These are phyloP conservation scores for Chaetoscypha palmicola DNA, from an alignment of 2,329 filamentous ascomycete species.

Conservation along the genomic window DNA sequence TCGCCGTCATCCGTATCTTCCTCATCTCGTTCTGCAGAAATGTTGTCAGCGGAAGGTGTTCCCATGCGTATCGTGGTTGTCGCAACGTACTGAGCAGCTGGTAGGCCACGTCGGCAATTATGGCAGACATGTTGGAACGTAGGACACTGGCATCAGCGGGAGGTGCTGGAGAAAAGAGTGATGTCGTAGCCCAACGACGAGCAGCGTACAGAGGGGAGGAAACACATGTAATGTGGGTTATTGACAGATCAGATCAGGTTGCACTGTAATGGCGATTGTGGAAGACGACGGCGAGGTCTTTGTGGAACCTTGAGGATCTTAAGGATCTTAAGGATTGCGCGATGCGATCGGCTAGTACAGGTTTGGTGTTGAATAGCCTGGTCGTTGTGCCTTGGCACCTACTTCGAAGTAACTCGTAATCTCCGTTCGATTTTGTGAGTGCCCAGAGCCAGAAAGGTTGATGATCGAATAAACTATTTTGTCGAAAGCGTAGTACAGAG, in stretches of 20 bases:
- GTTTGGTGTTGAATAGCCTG: not conserved
- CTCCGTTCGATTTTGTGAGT: too few relatives aligned
- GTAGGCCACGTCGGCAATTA: conserved; percentile 25
- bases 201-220: conserved; percentile 22
- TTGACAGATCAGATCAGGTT: not conserved
- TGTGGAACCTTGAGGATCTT: not conserved
- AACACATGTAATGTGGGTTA: conserved; percentile 29
- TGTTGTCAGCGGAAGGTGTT: conserved; percentile 18
- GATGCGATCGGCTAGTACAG: not conserved
- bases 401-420: too few relatives aligned
- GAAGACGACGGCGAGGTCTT: not conserved
- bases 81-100: conserved; percentile 31
- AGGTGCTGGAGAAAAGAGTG: conserved; percentile 3
- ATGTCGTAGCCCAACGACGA: conserved; percentile 29
- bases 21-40: conserved; percentile 24
- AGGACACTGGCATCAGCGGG: not conserved
- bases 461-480: too few relatives aligned
- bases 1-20: conserved; percentile 26
- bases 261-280: too few relatives aligned
- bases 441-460: too few relatives aligned
- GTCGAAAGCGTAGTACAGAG: too few relatives aligned
- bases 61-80: not conserved
- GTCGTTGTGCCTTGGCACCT: too few relatives aligned
- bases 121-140: conserved; percentile 23
- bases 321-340: too few relatives aligned